Percentiles rank a stretch among this genome's conserved stretches.
phyloP scores from a whole-genome alignment of 768 basidiomycete genomes.

The Coprinopsis sp. region DNA sequence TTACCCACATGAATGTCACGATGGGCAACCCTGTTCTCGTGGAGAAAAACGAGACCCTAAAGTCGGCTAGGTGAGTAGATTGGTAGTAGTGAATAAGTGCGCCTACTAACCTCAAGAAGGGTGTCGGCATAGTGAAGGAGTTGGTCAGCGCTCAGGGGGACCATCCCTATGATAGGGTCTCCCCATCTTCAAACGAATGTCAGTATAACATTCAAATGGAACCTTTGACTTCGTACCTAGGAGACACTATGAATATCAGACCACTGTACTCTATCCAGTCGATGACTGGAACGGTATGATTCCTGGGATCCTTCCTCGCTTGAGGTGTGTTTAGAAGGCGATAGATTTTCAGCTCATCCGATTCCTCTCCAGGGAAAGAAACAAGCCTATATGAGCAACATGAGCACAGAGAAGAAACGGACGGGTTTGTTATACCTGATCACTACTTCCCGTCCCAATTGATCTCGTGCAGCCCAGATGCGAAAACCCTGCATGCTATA shows the following conservation, averaged over 20 bases:
- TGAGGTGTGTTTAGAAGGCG: conserved; percentile 11
- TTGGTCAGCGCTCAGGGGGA: too few relatives aligned
- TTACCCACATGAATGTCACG: not conserved
- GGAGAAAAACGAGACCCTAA: conserved; percentile 6
- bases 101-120: not conserved
- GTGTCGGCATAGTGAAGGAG: not conserved
- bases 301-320: conserved; percentile 14
- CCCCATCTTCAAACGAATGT: too few relatives aligned
- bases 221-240: conserved; percentile 8
- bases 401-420: not conserved
- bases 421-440: not conserved
- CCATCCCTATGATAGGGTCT: too few relatives aligned
- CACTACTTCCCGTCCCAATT: not conserved
- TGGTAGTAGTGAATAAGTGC: not conserved
- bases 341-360: conserved; percentile 12
- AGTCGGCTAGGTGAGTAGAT: too few relatives aligned
- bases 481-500: not conserved
- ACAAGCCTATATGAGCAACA: not conserved
- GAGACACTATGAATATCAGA: conserved; percentile 16
- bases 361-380: not conserved
- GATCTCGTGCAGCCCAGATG: not conserved
- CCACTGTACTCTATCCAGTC: conserved; percentile 14
- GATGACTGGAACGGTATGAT: conserved; percentile 16
- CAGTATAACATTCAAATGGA: too few relatives aligned
- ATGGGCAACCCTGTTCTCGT: conserved; percentile 4